A percentile compares a stretch with the other conserved stretches of the same genome.
Evolutionary conservation across 1,284 basidiomycete genomes (phyloP).

Genomic region (Chiua sp.): DNA sequence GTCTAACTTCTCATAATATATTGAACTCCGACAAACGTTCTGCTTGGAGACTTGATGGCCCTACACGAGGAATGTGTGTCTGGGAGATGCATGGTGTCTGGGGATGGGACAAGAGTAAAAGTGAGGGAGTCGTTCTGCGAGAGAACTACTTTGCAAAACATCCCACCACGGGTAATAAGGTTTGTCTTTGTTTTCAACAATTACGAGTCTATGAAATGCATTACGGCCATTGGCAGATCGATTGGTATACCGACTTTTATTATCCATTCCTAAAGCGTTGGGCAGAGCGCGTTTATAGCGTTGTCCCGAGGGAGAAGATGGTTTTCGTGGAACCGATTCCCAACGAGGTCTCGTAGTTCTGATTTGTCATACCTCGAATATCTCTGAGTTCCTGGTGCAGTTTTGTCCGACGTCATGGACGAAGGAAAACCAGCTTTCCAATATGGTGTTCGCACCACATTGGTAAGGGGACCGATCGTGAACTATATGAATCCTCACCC

Average conservation of each 20-base stretch:
- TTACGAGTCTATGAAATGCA: not conserved
- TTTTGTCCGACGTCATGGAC: constrained; percentile 84
- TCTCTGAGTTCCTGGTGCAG: constrained; percentile 44
- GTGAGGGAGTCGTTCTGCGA: constrained; percentile 77
- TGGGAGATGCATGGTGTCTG: constrained; percentile 96
- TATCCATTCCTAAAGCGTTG: constrained; percentile 82
- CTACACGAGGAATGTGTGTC: constrained; percentile 73
- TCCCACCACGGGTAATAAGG: constrained; percentile 63
- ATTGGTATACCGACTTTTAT: constrained; percentile 89
- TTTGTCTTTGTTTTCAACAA: constrained; percentile 29
- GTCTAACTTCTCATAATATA: constrained; percentile 57
- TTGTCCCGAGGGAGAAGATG: constrained; percentile 63
- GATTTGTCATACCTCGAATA: not conserved
- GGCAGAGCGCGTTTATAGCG: constrained; percentile 66
- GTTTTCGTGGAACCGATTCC: constrained; percentile 86
- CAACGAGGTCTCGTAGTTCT: constrained; percentile 72
- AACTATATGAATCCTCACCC: not conserved
- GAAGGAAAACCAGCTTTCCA: constrained; percentile 59
- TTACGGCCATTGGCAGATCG: constrained; percentile 49
- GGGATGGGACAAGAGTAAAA: constrained; percentile 81
- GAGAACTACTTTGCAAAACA: constrained; percentile 88
- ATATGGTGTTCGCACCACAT: constrained; percentile 91
- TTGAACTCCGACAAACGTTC: constrained; percentile 63
- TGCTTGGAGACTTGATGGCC: constrained; percentile 76
- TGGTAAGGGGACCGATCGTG: constrained; percentile 58